Evolutionary conservation across 129 eudicot genomes (phyloP), one percentile per base, ranked within the genome.

Genomic region (Lonicera japonica): DNA sequence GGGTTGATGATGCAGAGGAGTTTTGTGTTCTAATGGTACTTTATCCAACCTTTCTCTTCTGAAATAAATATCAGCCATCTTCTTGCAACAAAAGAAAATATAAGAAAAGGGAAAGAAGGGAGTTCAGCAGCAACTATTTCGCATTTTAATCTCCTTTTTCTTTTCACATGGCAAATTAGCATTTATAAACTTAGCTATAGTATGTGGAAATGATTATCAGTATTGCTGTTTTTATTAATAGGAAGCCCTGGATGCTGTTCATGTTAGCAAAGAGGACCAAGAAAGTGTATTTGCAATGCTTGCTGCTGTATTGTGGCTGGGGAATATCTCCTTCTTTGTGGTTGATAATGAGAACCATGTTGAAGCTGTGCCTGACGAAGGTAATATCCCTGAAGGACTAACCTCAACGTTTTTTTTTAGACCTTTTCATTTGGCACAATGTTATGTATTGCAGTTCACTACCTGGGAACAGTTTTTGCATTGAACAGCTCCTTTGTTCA

Each of bases 181-280:
- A 29, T 29, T 29, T 29, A 29, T 2, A 29, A 29, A 29, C 2
- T 29, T 29, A 29, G 6, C 36, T 1, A 29, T 29, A 29, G 36
- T 45, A 45, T 45, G 15, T 45, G 50, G 15, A 45, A 45, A 15
- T 45, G 50, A 8, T 1, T 29, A 29, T 45, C 6, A 15, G 50
- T 24, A 25, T 11, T 20, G 64, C 25, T 53, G 50, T 54, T 59
- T 68, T 41, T 25, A 25, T 59, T 16, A 73, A 67, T 79, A 90
- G 97, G 97, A 90, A 72, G 97, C 95, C 56, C 67, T 90, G 64
- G 85, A 83, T 76, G 75, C 81, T 59, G 97, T 90, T 76, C 97
- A 90, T 83, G 88, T 86, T 25, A 83, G 79, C 72, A 83, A 89
- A 71, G 86, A 78, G 58, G 91, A 89, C 69, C 95, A 89, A 80